Evolutionary conservation across 495 filamentous ascomycete genomes (phyloP).

Genomic region (Annulohypoxylon nitens): DNA sequence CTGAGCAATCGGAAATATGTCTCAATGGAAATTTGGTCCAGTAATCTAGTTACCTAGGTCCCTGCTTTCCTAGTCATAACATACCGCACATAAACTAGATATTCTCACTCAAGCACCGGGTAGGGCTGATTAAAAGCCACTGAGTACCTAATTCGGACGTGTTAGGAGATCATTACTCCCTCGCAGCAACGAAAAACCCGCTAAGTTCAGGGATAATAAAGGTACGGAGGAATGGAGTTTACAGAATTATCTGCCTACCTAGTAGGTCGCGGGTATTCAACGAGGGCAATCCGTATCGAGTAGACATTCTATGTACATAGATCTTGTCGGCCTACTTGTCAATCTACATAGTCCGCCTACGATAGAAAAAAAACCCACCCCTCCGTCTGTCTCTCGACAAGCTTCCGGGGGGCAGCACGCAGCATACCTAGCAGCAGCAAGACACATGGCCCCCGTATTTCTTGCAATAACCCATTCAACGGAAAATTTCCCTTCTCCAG

Average conservation of each 20-base stretch:
- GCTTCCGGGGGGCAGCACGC: conserved; percentile 33
- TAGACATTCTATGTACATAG: conserved; percentile 1
- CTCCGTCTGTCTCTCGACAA: conserved; percentile 21
- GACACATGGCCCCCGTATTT: conserved; percentile 28
- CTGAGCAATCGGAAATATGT: background rate
- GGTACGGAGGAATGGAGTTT: background rate
- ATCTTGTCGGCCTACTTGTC: background rate
- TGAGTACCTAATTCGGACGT: conserved; percentile 8
- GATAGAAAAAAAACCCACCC: background rate
- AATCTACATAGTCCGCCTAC: background rate
- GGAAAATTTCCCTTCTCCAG: conserved; percentile 48
- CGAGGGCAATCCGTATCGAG: conserved; percentile 37
- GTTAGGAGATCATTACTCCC: conserved; percentile 7
- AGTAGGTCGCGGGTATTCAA: background rate
- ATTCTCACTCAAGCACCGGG: conserved; percentile 5
- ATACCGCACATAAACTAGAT: background rate
- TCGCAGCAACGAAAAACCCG: conserved; percentile 3
- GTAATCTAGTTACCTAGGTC: background rate
- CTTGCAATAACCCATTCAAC: conserved; percentile 30
- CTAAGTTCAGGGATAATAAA: background rate
- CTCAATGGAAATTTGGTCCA: background rate
- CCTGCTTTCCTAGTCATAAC: background rate
- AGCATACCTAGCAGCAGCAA: conserved; percentile 33
- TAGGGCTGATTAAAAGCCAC: conserved; percentile 25
- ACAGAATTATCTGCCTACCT: too few relatives aligned